Evolutionary conservation across 202 grass and related monocot genomes (phyloP).

Genomic region (Thinopyrum obtusiflorum): DNA sequence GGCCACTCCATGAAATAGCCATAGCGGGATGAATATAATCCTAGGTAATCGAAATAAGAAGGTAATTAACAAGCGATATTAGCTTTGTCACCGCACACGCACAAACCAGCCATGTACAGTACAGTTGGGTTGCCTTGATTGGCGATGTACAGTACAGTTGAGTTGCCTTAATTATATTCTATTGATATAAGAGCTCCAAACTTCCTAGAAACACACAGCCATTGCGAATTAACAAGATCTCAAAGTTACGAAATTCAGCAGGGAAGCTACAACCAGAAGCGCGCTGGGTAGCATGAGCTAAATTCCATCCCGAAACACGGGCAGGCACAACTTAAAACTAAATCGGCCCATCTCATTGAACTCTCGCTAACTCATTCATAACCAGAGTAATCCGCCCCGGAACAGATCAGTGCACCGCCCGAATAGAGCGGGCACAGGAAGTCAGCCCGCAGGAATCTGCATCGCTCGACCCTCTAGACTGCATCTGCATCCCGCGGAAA

Average conservation of each 20-base stretch:
- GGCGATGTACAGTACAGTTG: background rate
- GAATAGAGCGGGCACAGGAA: background rate
- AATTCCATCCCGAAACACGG: background rate
- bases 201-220: background rate
- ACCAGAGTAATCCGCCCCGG: background rate
- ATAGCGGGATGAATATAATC: conserved; percentile 85
- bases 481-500: background rate
- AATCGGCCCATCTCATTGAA: background rate
- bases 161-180: background rate
- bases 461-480: background rate
- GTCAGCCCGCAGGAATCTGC: background rate
- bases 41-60: conserved; percentile 35
- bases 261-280: background rate
- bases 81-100: background rate
- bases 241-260: conserved; percentile 7
- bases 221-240: background rate
- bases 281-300: background rate
- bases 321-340: background rate
- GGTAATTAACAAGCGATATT: conserved; percentile 3
- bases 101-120: background rate
- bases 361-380: background rate
- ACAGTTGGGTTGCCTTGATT: background rate
- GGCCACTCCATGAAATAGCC: conserved; percentile 85
- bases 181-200: background rate
- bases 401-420: background rate